phyloP scores from a whole-genome alignment of 345 rosid species.

The Pelargonium nanum region DNA sequence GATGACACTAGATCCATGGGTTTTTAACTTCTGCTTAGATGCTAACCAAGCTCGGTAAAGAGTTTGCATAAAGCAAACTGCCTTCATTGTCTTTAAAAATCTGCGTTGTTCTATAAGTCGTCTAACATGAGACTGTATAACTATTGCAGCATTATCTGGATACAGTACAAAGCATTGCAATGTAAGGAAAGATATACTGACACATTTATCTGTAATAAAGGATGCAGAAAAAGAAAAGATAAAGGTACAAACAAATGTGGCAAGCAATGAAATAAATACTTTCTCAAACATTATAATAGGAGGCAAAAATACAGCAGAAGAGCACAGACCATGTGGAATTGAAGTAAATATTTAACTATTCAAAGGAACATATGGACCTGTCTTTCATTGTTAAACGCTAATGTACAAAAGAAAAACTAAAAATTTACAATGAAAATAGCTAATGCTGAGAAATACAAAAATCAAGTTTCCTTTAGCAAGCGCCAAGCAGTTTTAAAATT shows the following conservation, averaged over 20 bases:
- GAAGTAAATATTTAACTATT: background rate
- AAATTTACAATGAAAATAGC: background rate
- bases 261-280: background rate
- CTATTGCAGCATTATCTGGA: constrained; percentile 50
- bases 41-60: constrained; percentile 45
- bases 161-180: constrained; percentile 10
- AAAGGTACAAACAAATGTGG: background rate
- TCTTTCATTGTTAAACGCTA: background rate
- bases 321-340: too few species aligned
- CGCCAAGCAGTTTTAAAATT: background rate
- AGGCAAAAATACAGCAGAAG: background rate
- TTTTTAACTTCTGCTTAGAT: constrained; percentile 27
- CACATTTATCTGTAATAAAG: background rate
- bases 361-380: background rate
- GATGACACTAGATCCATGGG: constrained; percentile 10
- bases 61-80: constrained; percentile 40
- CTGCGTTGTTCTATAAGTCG: constrained; percentile 27
- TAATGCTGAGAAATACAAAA: background rate
- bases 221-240: background rate
- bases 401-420: background rate
- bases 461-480: background rate
- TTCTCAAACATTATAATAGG: background rate
- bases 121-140: constrained; percentile 58
- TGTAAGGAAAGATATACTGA: constrained; percentile 4
- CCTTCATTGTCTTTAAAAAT: constrained; percentile 38